Conservation (phyloP, 2,329 filamentous ascomycete genomes). For the Zymoseptoria crescenta region DNA sequence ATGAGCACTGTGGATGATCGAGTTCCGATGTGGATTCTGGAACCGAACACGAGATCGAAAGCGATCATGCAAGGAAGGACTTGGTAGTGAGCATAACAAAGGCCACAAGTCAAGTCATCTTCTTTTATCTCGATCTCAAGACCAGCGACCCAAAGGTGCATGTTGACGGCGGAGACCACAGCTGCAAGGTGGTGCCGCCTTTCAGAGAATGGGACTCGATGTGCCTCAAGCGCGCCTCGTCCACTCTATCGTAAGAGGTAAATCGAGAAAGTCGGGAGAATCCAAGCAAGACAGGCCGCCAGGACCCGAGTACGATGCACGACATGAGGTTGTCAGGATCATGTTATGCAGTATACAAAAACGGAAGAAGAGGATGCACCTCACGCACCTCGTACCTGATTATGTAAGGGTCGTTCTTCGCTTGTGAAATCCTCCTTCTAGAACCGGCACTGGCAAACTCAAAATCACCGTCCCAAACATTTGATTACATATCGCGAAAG, state of each 20-base stretch:
- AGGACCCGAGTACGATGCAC: too few species aligned
- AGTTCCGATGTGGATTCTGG: background rate
- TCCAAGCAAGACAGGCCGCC: too few species aligned
- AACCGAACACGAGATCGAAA: background rate
- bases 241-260: too few species aligned
- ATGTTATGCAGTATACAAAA: background rate
- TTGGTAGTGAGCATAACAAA: too few species aligned
- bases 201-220: too few species aligned
- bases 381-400: background rate
- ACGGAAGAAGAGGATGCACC: background rate
- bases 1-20: background rate
- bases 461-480: background rate
- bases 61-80: background rate
- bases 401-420: background rate
- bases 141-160: too few species aligned
- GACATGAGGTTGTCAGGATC: background rate
- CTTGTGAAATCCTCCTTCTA: background rate
- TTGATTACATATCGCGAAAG: background rate
- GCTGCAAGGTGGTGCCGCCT: too few species aligned
- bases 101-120: too few species aligned
- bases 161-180: too few species aligned
- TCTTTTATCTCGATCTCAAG: too few species aligned
- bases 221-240: too few species aligned
- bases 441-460: background rate
- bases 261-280: too few species aligned